Base-by-base conservation (phyloP, 306 rosid genomes). In the Inga laurina region DNA sequence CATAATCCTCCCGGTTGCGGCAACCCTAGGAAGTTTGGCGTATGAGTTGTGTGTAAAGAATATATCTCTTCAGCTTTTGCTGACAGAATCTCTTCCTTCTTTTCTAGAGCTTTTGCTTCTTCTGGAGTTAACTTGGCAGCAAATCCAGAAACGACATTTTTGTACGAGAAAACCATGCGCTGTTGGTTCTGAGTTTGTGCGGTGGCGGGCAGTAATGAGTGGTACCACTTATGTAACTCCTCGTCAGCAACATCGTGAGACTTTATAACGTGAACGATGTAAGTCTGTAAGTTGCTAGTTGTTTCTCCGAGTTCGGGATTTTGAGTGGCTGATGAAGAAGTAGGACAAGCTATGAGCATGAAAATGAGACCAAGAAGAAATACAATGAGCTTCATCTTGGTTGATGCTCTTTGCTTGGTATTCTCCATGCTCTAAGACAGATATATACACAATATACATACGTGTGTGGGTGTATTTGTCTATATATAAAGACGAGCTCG, bases 11-110 rank as follows among this genome's bases (percentile, higher is more conserved):
- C 88, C 4, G 56, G 76, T 70, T 83, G 79, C 81, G 81, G 77
- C 79, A 94, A 81, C 18, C 97, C 96, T 86, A 94, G 78, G 89
- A 94, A 94, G 43, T 30, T 21, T 3, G 97, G 93, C 57, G 79
- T 90, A 13, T 86, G 92, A 82, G 96, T 92, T 10, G 97, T 94
- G 12, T 94, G 96, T 10, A 92, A 84, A 9, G 88, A 43, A 24
- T 82, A 56, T n/a, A 75, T 80, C 79, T 59, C 82, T 72, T 92
- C 88, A 21, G 75, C 84, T 12, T 72, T n/a, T 1, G 84, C 81
- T 1, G 90, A 91, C 22, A 94, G 34, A 22, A 94, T 78, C 80
- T 92, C 93, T 0, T 92, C 88, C 35, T 84, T 91, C 49, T 73
- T 56, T 78, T 81, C 64, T 51, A 92, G 84, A 5, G 86, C 87